phyloP scores from a whole-genome alignment of 2,329 filamentous ascomycete species.

The Macroventuria anomochaeta region DNA sequence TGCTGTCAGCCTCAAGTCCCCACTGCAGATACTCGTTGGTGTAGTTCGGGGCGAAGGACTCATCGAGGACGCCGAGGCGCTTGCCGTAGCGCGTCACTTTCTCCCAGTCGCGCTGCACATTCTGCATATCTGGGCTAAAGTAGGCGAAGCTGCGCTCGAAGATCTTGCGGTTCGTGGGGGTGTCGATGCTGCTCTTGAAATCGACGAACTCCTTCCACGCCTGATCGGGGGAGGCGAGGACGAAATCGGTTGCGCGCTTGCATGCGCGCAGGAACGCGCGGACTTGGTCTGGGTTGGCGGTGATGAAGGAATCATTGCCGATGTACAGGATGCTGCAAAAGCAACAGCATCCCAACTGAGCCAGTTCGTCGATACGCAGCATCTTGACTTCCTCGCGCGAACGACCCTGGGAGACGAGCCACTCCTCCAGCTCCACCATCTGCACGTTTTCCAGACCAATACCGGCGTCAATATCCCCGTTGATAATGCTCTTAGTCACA shows the following conservation, averaged over 20 bases:
- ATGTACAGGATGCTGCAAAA: conserved; percentile 85
- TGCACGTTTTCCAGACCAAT: conserved; percentile 82
- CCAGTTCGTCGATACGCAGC: conserved; percentile 81
- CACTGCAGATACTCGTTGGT: conserved; percentile 74
- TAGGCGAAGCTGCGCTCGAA: conserved; percentile 80
- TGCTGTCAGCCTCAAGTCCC: conserved; percentile 68
- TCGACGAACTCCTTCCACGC: conserved; percentile 74
- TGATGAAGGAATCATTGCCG: conserved; percentile 73
- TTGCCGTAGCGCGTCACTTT: conserved; percentile 82
- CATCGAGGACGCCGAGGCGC: conserved; percentile 70
- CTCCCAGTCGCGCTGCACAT: conserved; percentile 75
- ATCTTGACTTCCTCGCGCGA: conserved; percentile 74
- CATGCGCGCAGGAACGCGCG: conserved; percentile 73
- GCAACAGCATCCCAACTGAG: conserved; percentile 81
- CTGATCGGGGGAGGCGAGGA: conserved; percentile 66
- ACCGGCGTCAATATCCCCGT: conserved; percentile 74
- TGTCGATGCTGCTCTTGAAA: conserved; percentile 74
- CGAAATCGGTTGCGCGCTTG: conserved; percentile 76
- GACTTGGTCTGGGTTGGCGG: conserved; percentile 70
- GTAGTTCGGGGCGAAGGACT: conserved; percentile 72
- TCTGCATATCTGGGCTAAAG: conserved; percentile 76
- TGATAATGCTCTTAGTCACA: conserved; percentile 76
- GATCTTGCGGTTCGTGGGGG: conserved; percentile 75
- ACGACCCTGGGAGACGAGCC: conserved; percentile 69
- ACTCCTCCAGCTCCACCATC: conserved; percentile 82